Percentiles rank a stretch among this genome's conserved stretches.
These are phyloP conservation scores for Sphaerobolus stellatus DNA, from an alignment of 1,284 basidiomycete species.

Conservation along the genomic window DNA sequence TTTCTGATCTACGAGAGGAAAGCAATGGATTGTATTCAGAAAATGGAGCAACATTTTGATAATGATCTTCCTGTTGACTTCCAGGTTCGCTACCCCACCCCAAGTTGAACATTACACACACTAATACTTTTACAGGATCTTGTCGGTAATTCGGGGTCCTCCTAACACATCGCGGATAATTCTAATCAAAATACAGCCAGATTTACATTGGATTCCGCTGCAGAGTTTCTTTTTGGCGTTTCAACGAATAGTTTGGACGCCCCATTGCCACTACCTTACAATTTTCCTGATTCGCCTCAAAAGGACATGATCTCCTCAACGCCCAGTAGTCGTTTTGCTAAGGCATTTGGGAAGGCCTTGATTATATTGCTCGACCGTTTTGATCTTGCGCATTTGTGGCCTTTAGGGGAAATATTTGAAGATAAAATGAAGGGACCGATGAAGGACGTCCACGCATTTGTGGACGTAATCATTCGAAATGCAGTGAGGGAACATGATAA, in stretches of 20 bases:
- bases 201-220: constrained; percentile 55
- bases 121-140: constrained; percentile 8
- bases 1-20: constrained; percentile 54
- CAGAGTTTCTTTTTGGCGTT: constrained; percentile 36
- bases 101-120: too few relatives aligned
- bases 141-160: neutral
- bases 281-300: constrained; percentile 33
- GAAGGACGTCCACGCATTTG: constrained; percentile 39
- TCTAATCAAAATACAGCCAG: constrained; percentile 27
- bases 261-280: constrained; percentile 39
- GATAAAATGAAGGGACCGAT: constrained; percentile 38
- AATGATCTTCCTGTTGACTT: constrained; percentile 51
- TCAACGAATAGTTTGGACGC: constrained; percentile 6
- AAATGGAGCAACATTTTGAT: constrained; percentile 42
- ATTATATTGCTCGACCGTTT: constrained; percentile 29
- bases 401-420: constrained; percentile 40
- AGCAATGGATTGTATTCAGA: constrained; percentile 38
- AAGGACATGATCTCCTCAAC: neutral
- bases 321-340: constrained; percentile 29
- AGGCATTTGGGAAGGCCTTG: constrained; percentile 41
- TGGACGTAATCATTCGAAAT: constrained; percentile 43
- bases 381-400: constrained; percentile 38
- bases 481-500: constrained; percentile 21
- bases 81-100: constrained; percentile 35
- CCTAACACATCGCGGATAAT: neutral